These are phyloP conservation scores for Porphyrellus cyaneotinctus DNA, from an alignment of 768 basidiomycete species.

Conservation along the genomic window DNA sequence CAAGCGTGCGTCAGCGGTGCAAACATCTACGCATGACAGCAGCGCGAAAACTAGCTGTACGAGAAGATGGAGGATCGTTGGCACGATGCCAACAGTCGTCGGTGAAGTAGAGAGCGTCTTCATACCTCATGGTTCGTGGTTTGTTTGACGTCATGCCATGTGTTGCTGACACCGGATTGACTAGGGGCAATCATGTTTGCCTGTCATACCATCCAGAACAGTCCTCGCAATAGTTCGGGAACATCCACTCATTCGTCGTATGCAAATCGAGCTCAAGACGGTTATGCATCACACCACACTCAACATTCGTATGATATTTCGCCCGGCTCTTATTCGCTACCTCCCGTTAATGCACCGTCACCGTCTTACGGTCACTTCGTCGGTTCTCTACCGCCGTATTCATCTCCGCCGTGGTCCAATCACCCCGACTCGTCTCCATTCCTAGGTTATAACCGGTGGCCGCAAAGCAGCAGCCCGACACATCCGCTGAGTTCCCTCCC, in stretches of 20 bases:
- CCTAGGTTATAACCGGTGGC: slow-evolving; percentile 29
- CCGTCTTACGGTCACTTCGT: slow-evolving; percentile 28
- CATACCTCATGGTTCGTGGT: slow-evolving; percentile 76
- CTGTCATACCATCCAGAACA: slow-evolving; percentile 34
- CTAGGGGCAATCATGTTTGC: slow-evolving; percentile 39
- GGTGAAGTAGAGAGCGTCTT: slow-evolving; percentile 82
- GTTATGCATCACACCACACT: slow-evolving; percentile 22
- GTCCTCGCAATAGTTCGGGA: slow-evolving; percentile 18
- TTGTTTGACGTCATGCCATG: slow-evolving; percentile 36
- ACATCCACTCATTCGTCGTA: slow-evolving; percentile 26
- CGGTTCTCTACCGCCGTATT: slow-evolving; percentile 25
- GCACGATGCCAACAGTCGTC: slow-evolving; percentile 55
- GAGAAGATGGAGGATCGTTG: slow-evolving; percentile 72
- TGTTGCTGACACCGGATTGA: slow-evolving; percentile 17
- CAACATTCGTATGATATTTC: slow-evolving; percentile 30
- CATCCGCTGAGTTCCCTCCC: slow-evolving; percentile 24
- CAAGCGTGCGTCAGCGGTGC: slow-evolving; percentile 64
- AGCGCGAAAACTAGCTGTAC: slow-evolving; percentile 86
- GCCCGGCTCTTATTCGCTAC: slow-evolving; percentile 28
- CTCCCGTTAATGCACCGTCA: slow-evolving; percentile 28
- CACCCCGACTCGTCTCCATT: slow-evolving; percentile 30
- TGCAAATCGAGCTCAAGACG: slow-evolving; percentile 23
- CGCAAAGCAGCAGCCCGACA: slow-evolving; percentile 26
- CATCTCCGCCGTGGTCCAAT: slow-evolving; percentile 25
- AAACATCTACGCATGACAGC: slow-evolving; percentile 47